Evolutionary conservation across 768 basidiomycete genomes (phyloP), one percentile per base, ranked within the genome.

Genomic region (Hygrocybe punicea): DNA sequence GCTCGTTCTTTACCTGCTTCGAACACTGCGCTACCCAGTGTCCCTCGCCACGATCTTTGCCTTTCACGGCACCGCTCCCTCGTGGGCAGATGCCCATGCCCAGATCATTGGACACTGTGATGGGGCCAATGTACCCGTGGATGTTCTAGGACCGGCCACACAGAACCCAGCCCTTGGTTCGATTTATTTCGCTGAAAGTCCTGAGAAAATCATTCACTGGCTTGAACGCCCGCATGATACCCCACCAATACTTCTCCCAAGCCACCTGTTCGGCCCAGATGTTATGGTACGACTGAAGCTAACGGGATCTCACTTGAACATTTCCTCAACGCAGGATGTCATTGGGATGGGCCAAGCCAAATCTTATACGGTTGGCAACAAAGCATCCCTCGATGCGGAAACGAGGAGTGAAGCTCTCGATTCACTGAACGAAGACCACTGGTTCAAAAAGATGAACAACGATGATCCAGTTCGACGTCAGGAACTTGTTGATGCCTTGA

Each of bases 261-360:
- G 35, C 54, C 4, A 37, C 44, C 53, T 62, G 24, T 62, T 59
- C 56, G 58, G 58, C 42, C 47, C 58, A 23, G 60, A 62, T 40
- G 24, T 61, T 29, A 44, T 54, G 21, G 19, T 46, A 46, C 19
- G 44, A 17, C 36, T 39, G 36, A 9, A 39, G 36, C 10, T 39
- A 9, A 9, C 9, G 10, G 10, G 10, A n/a, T 39, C 36, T 9
- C 9, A 39, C 36, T 9, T n/a, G n/a, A n/a, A 9, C 36, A 39
- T 39, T 9, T 9, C 36, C 9, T 21, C 11, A 9, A 21, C 8
- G n/a, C n/a, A n/a, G 13, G 21, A 13, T 34, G 53, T 60, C 58
- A 23, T 60, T 33, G 16, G 60, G 21, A 62, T 62, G 61, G 61
- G 59, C 55, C 58, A 62, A 51, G 16, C 19, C 24, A 62, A 59